phyloP scores from a whole-genome alignment of 768 basidiomycete species.

The Amylocystis lapponica region DNA sequence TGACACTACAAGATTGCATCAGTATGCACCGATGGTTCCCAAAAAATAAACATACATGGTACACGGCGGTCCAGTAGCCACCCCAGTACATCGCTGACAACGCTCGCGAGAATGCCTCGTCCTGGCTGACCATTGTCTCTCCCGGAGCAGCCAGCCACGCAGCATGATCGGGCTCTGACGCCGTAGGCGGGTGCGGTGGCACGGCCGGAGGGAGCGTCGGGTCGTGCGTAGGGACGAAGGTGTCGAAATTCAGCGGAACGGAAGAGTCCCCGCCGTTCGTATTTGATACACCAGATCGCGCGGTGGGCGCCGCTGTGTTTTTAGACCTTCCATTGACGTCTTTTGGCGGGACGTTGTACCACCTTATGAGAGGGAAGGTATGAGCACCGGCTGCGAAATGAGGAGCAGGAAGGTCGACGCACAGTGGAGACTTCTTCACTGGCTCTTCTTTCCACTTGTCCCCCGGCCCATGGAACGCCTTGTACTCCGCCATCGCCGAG shows the following conservation, averaged over 20 bases:
- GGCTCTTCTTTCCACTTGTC: constrained; percentile 71
- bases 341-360: constrained; percentile 64
- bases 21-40: neutral
- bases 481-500: constrained; percentile 77
- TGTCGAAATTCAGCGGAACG: constrained; percentile 60
- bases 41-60: constrained; percentile 49
- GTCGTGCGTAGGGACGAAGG: constrained; percentile 66
- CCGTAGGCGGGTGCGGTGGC: constrained; percentile 13
- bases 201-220: constrained; percentile 43
- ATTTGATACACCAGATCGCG: constrained; percentile 2
- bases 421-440: constrained; percentile 70
- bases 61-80: constrained; percentile 85
- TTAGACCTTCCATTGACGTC: constrained; percentile 7
- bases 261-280: constrained; percentile 27
- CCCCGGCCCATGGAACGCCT: constrained; percentile 63
- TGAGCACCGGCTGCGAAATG: constrained; percentile 3
- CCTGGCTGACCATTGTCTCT: constrained; percentile 45
- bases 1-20: constrained; percentile 5
- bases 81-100: constrained; percentile 81
- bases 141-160: constrained; percentile 28
- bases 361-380: constrained; percentile 38
- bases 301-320: neutral
- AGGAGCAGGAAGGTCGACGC: constrained; percentile 2
- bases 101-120: constrained; percentile 74
- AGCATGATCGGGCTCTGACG: constrained; percentile 21